These are phyloP conservation scores for Glycine latifolia DNA, from an alignment of 306 rosid species.

Conservation along the genomic window DNA sequence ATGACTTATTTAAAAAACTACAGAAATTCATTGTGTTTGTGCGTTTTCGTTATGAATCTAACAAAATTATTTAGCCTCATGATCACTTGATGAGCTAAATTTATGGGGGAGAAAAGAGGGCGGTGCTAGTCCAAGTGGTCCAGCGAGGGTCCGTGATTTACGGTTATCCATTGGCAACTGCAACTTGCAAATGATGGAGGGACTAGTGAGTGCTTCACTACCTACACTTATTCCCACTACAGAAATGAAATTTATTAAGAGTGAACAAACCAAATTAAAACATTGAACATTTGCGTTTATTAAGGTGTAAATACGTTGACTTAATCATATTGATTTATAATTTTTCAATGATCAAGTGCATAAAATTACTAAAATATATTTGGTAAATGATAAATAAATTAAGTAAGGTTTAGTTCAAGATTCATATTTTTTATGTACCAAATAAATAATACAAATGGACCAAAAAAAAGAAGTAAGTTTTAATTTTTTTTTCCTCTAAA, in stretches of 20 bases:
- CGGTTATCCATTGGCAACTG: constrained; percentile 10
- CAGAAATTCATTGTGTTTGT: neutral
- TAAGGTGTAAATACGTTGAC: neutral
- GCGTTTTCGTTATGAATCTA: neutral
- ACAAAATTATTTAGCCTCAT: neutral
- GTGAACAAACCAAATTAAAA: neutral
- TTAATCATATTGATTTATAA: too few relatives aligned
- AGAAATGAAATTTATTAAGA: neutral
- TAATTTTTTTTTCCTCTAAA: too few relatives aligned
- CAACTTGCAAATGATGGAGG: neutral
- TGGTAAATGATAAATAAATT: too few relatives aligned
- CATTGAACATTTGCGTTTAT: too few relatives aligned
- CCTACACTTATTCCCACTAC: neutral
- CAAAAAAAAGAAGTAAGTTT: too few relatives aligned
- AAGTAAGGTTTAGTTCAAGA: too few relatives aligned
- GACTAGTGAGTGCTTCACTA: neutral
- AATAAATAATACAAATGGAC: too few relatives aligned
- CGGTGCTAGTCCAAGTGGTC: neutral
- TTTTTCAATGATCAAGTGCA: too few relatives aligned
- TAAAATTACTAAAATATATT: too few relatives aligned
- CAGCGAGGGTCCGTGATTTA: constrained; percentile 46
- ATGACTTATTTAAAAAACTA: too few relatives aligned
- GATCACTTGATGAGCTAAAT: constrained; percentile 9
- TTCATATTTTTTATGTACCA: too few relatives aligned
- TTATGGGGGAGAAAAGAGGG: neutral